Evolutionary conservation across 192 early-diverging fungal genomes (phyloP), one percentile per base, ranked within the genome.

Genomic region (Coemansia sp.): DNA sequence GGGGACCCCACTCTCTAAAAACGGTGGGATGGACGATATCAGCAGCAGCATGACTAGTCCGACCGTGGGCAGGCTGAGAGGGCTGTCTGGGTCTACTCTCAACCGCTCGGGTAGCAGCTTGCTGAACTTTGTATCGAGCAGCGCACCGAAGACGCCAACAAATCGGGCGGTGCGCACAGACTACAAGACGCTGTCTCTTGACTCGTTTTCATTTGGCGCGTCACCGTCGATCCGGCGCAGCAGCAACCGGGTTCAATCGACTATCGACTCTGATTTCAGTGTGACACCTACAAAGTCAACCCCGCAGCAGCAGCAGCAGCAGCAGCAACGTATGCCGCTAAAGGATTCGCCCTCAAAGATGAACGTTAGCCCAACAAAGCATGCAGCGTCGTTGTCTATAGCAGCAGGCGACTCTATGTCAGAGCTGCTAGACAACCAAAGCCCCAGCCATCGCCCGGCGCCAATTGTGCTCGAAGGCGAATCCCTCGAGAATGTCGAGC

Each of bases 81-180:
- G 18, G 19, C 18, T 20, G 20, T 13, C 20, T 23, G 20, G 15
- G 29, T 9, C 25, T 33, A 39, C 11, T 1, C 29, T 38, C 2
- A 27, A 34, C 14, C 9, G 30, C 3, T 35, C 42, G 38, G 32
- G 7, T 27, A 44, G 19, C n/a, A 29, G 18, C 49, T 33, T 37
- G 7, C 17, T 23, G 22, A 48, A 35, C 39, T 30, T 57, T 17
- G 49, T 25, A 26, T 9, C 42, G 23, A 53, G 29, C 36, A 49
- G 28, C 3, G 33, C 62, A 7, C 69, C 49, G 19, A 79, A 80
- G 22, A 60, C 70, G n/a, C 75, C 77, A 34, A 87, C 85, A 30
- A 84, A 92, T 58, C 80, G 87, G 36, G 77, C 88, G 24, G 91
- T 98, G 17, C 81, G 95, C 5, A 95, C 92, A 17, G 91, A 98